Conservation (phyloP, 164 flowering plant species). For the Berberis thunbergii region DNA sequence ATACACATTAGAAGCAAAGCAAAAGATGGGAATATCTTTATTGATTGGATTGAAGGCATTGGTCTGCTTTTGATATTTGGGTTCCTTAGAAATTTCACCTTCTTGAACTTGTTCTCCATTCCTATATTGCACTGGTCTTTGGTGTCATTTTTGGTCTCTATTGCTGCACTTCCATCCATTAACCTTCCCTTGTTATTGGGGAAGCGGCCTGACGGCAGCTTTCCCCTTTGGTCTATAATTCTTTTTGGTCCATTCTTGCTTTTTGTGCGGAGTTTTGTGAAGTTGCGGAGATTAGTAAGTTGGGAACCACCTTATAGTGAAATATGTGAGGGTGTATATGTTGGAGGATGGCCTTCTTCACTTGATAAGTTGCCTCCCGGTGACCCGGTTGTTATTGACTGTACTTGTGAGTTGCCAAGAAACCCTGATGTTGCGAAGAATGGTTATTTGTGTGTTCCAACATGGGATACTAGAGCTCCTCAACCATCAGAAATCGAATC, state of each 20-base stretch:
- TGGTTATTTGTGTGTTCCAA: conserved; percentile 64
- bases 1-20: neutral
- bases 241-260: conserved; percentile 56
- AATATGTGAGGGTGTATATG: conserved; percentile 62
- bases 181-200: conserved; percentile 77
- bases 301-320: conserved; percentile 62
- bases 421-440: conserved; percentile 22
- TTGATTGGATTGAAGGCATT: conserved; percentile 45
- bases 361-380: conserved; percentile 56
- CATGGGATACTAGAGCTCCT: conserved; percentile 89
- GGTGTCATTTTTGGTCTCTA: conserved; percentile 40
- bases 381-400: conserved; percentile 72
- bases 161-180: conserved; percentile 59
- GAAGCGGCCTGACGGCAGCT: conserved; percentile 58
- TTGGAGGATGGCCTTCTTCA: conserved; percentile 87
- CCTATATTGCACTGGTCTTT: conserved; percentile 62
- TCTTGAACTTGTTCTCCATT: conserved; percentile 27
- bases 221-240: conserved; percentile 63
- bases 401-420: conserved; percentile 87
- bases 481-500: conserved; percentile 58
- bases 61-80: conserved; percentile 30
- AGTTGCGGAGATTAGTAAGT: conserved; percentile 35
- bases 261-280: conserved; percentile 47
- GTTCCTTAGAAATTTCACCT: conserved; percentile 25
- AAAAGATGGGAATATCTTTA: conserved; percentile 40